These are phyloP conservation scores for Phytophthora palmivora DNA, from an alignment of 352 stramenopile genomes.

Conservation along the genomic window DNA sequence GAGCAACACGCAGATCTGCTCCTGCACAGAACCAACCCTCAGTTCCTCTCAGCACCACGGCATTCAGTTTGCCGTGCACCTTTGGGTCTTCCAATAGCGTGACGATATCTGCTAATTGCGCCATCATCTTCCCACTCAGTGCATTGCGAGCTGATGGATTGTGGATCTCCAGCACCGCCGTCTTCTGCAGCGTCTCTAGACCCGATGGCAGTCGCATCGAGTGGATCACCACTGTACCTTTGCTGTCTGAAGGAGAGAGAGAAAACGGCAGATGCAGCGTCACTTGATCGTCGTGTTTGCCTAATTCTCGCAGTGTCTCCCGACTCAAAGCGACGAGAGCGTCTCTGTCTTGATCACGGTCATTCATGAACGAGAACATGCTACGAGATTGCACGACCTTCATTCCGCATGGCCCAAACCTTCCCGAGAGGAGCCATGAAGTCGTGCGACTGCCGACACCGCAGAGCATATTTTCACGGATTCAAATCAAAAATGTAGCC, in stretches of 20 bases:
- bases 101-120: slow-evolving; percentile 75
- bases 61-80: slow-evolving; percentile 56
- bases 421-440: background rate
- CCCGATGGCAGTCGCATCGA: slow-evolving; percentile 13
- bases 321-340: slow-evolving; percentile 42
- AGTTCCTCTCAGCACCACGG: slow-evolving; percentile 58
- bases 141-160: slow-evolving; percentile 74
- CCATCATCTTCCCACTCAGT: slow-evolving; percentile 89
- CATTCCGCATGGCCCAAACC: no score
- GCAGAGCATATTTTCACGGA: no score
- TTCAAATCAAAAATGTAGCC: no score
- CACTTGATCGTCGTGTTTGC: slow-evolving; percentile 42
- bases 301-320: slow-evolving; percentile 55
- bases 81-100: slow-evolving; percentile 55
- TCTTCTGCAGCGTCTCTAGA: slow-evolving; percentile 39
- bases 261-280: slow-evolving; percentile 42
- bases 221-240: background rate
- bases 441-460: background rate
- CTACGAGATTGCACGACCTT: slow-evolving; percentile 8
- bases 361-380: slow-evolving; percentile 63
- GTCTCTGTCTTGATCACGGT: slow-evolving; percentile 36
- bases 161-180: slow-evolving; percentile 65
- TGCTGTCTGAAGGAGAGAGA: background rate
- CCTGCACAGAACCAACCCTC: slow-evolving; percentile 84
- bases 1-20: slow-evolving; percentile 76